phyloP scores from a whole-genome alignment of 2,329 filamentous ascomycete species.

The Cordyceps javanica region DNA sequence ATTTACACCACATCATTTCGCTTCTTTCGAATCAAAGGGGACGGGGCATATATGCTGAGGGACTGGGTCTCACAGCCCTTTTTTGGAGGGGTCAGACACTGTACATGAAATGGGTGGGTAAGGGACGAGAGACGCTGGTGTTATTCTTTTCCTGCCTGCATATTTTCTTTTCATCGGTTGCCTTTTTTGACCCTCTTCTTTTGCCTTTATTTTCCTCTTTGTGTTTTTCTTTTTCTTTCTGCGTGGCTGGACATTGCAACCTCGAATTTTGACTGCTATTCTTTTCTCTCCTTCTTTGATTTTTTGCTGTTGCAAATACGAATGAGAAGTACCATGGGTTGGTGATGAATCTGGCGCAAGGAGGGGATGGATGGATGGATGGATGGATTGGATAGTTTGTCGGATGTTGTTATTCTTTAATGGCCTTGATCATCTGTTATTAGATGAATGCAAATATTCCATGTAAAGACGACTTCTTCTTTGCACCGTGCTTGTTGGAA shows the following conservation, averaged over 20 bases:
- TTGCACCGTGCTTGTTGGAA: too few species aligned
- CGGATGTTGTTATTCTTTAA: background rate
- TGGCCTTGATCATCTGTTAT: background rate
- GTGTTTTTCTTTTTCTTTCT: background rate
- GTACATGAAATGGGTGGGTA: background rate
- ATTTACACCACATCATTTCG: background rate
- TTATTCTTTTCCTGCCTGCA: background rate
- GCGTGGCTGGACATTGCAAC: background rate
- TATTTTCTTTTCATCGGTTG: background rate
- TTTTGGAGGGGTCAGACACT: background rate
- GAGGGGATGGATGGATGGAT: background rate
- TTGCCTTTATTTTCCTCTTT: background rate
- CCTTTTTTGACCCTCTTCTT: too few species aligned
- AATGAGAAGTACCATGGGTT: background rate
- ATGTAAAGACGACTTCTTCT: background rate
- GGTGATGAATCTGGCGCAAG: constrained; percentile 7
- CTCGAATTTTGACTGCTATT: background rate
- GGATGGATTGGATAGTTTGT: background rate
- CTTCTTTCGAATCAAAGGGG: background rate
- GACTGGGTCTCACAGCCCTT: background rate
- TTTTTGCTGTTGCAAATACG: background rate
- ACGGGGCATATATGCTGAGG: background rate
- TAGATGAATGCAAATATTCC: constrained; percentile 2
- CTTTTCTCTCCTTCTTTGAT: background rate
- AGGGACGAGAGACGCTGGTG: background rate